These are phyloP conservation scores for Coprinopsis marcescibilis DNA, from an alignment of 768 basidiomycete species.

Conservation along the genomic window DNA sequence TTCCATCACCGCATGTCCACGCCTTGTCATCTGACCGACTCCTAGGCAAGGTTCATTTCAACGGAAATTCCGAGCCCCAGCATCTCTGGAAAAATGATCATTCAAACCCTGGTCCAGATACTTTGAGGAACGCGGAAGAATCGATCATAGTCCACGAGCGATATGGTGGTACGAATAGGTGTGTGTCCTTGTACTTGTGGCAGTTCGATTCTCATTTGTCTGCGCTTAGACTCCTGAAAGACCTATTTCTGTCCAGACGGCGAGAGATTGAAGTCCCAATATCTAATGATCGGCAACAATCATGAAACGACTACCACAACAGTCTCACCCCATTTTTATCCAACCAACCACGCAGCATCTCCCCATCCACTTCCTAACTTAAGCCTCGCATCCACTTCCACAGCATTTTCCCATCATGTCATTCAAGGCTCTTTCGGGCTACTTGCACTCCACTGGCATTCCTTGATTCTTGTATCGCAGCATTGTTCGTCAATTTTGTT, in stretches of 20 bases:
- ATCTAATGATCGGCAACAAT: too few species aligned
- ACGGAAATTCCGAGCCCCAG: too few species aligned
- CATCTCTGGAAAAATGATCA: neutral
- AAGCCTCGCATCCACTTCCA: neutral
- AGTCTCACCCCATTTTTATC: too few species aligned
- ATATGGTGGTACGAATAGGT: constrained; percentile 45
- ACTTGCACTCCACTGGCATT: constrained; percentile 4
- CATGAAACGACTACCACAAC: too few species aligned
- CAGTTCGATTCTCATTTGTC: neutral
- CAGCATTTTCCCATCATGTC: neutral
- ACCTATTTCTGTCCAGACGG: constrained; percentile 59
- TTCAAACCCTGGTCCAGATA: neutral
- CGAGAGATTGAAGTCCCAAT: constrained; percentile 30
- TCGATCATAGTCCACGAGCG: neutral
- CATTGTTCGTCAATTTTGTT: neutral
- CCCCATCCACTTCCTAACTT: neutral
- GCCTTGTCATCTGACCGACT: too few species aligned
- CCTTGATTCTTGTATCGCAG: constrained; percentile 1
- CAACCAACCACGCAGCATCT: too few species aligned
- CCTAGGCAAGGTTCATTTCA: too few species aligned
- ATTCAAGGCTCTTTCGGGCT: neutral
- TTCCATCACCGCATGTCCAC: neutral
- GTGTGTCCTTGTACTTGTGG: constrained; percentile 11
- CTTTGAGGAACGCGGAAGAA: neutral
- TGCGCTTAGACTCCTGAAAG: constrained; percentile 49